Evolutionary conservation across 2,329 filamentous ascomycete species (phyloP).

Genomic region (Verticillium isaacii): DNA sequence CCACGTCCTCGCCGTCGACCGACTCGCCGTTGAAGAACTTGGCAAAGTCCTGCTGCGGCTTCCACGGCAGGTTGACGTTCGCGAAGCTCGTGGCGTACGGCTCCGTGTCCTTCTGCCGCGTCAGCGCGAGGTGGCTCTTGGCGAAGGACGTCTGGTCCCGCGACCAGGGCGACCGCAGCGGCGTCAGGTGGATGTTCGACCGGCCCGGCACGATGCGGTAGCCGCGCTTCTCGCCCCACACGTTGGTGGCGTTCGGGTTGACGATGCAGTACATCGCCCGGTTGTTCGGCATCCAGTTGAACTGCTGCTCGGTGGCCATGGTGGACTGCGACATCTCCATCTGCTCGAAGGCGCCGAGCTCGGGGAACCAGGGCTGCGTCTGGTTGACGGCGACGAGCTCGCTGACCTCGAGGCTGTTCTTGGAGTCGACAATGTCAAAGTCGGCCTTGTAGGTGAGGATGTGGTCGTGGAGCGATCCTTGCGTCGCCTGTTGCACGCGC

Average conservation of each 20-base stretch:
- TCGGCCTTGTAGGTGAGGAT: conserved; percentile 34
- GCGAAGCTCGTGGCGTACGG: conserved; percentile 9
- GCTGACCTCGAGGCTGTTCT: conserved; percentile 29
- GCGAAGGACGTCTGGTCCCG: conserved; percentile 36
- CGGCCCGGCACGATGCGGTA: conserved; percentile 99
- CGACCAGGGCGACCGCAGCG: conserved; percentile 35
- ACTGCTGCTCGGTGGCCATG: conserved; percentile 18
- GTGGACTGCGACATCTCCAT: conserved; percentile 19
- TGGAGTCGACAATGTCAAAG: conserved; percentile 29
- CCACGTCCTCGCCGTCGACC: conserved; percentile 30
- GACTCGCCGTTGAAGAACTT: conserved; percentile 32
- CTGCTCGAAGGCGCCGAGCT: conserved; percentile 29
- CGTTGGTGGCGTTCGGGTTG: conserved; percentile 38
- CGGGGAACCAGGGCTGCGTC: conserved; percentile 29
- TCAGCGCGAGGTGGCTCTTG: conserved; percentile 39
- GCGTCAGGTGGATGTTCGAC: conserved; percentile 64
- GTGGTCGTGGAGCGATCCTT: conserved; percentile 32
- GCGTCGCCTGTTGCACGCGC: conserved; percentile 25
- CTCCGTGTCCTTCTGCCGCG: conserved; percentile 7
- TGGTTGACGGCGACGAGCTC: conserved; percentile 23
- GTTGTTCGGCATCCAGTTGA: conserved; percentile 36
- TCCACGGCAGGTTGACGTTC: conserved; percentile 14
- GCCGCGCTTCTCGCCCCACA: conserved; percentile 66
- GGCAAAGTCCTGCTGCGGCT: conserved; percentile 37
- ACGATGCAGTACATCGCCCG: conserved; percentile 38